Percentiles rank a stretch among this genome's conserved stretches.
These are phyloP conservation scores for Sphaerulina populicola DNA, from an alignment of 2,329 filamentous ascomycete species.

Conservation along the genomic window DNA sequence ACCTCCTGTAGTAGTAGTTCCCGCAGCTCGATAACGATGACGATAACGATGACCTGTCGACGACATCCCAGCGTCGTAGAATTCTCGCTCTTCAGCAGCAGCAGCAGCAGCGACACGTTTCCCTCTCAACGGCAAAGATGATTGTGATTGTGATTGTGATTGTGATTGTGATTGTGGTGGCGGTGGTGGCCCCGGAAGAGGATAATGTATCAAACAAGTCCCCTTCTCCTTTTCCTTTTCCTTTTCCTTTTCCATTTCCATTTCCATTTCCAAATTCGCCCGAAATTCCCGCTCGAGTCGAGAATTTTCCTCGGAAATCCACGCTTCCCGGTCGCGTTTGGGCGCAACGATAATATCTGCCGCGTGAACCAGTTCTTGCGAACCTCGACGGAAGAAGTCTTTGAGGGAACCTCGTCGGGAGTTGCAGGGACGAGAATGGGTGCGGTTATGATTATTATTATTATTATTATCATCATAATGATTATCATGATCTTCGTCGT, in stretches of 20 bases:
- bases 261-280: not conserved
- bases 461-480: not conserved
- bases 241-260: too few relatives aligned
- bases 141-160: too few relatives aligned
- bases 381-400: conserved; percentile 7
- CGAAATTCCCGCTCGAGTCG: conserved; percentile 8
- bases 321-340: conserved; percentile 7
- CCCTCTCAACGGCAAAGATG: not conserved
- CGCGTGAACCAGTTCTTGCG: conserved; percentile 1
- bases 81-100: not conserved
- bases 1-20: too few relatives aligned
- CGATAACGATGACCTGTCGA: too few relatives aligned
- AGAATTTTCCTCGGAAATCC: conserved; percentile 1
- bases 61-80: not conserved
- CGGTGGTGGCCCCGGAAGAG: too few relatives aligned
- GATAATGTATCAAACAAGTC: too few relatives aligned
- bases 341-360: conserved; percentile 8
- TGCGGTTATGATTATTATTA: not conserved
- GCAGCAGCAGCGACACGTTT: not conserved
- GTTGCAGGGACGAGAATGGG: not conserved
- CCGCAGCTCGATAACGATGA: too few relatives aligned
- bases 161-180: too few relatives aligned
- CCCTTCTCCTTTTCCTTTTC: too few relatives aligned
- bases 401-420: conserved; percentile 9
- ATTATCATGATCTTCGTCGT: not conserved